Evolutionary conservation across 768 basidiomycete genomes (phyloP), one percentile per base, ranked within the genome.

Genomic region (Termitomyces sp.): DNA sequence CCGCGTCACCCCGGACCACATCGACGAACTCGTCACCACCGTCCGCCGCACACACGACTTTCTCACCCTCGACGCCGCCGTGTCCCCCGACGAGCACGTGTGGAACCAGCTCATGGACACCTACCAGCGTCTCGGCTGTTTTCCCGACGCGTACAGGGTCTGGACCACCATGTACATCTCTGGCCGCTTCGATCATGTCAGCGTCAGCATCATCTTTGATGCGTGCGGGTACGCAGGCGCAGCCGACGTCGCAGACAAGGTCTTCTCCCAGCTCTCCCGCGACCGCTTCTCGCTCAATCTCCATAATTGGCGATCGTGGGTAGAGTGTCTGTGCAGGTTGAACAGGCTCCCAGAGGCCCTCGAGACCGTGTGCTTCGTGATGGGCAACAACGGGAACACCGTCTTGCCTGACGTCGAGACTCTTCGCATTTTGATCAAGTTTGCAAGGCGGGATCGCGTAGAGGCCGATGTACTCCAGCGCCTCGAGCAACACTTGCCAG

Each of bases 101-200:
- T 86, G 89, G 80, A 95, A 94, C 66, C 83, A 90, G 64, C 73
- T 97, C 59, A 91, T 97, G 89, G 83, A 91, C 68, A 85, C 91
- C 0, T 98, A 95, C 70, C 85, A 89, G 63, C 85, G 85, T n/a
- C 76, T 86, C 7, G 84, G 83, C 5, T 84, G 83, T 57, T 89
- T 86, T 59, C 73, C 72, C 1, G 88, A 90, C 56, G 85, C 88
- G 16, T 86, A 82, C 62, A 78, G 85, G 35, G 78, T 96, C 3
- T 98, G 94, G 92, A 85, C 93, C 65, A 76, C 77, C 66, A 78
- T 91, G 69, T 80, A 80, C 64, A 63, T 83, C 42, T 73, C 81
- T n/a, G 77, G 79, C 17, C 75, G 72, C 46, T 85, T 80, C 63
- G 80, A 86, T 68, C 72, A 82, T 52, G 69, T 77, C 54, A 88